phyloP scores from a whole-genome alignment of 495 filamentous ascomycete species.

The Chaetomium fimeti region DNA sequence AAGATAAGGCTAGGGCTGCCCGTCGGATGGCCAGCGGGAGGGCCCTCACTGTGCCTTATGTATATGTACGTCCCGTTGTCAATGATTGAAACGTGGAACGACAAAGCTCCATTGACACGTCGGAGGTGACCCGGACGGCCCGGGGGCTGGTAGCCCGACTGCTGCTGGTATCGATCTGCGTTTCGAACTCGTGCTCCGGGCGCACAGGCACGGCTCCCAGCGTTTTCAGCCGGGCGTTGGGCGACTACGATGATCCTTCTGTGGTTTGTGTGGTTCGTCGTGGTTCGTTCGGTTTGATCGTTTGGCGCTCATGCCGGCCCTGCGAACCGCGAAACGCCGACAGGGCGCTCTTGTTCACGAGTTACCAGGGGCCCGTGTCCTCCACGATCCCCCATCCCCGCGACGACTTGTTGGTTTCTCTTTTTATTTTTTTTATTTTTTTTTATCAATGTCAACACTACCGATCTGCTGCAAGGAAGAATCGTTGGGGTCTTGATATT shows the following conservation, averaged over 20 bases:
- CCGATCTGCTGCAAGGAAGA: no score
- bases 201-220: conserved; percentile 5
- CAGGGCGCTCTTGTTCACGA: not conserved
- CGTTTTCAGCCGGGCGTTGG: not conserved
- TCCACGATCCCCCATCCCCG: not conserved
- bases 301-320: not conserved
- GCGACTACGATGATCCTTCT: conserved; percentile 15
- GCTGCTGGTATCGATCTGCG: conserved; percentile 3
- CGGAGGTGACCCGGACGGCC: not conserved
- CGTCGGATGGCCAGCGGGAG: not conserved
- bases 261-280: not conserved
- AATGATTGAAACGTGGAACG: conserved; percentile 4
- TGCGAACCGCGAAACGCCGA: not conserved
- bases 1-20: not conserved
- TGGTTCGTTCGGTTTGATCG: not conserved
- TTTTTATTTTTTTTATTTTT: no score
- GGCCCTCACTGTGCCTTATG: not conserved
- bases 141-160: not conserved
- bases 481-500: no score
- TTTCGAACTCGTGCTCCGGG: not conserved
- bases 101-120: not conserved
- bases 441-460: no score
- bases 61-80: no score
- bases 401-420: no score
- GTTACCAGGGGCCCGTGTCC: not conserved